Base-by-base conservation (phyloP, 2,329 filamentous ascomycete genomes). In the Didymella lethalis region DNA sequence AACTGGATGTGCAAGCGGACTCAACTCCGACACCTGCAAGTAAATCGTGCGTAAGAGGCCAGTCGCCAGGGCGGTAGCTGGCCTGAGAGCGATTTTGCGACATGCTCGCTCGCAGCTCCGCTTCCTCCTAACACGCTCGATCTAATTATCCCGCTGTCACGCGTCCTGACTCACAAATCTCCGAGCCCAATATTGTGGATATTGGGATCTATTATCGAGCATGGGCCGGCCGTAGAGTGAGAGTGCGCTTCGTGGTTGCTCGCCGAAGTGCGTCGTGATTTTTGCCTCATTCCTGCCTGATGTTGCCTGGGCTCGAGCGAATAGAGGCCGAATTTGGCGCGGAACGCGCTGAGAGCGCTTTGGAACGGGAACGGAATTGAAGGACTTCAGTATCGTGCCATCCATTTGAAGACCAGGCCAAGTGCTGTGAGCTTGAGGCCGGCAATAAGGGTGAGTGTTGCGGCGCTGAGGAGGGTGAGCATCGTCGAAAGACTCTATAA, bases 371-470 rank as follows among this genome's bases (percentile, higher is more conserved):
- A 7, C 6, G 45, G 20, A 11, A 16, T 16, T 3, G 45, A 20
- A 32, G 28, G 32, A 25, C 26, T 20, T 62, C 52, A 69, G 54
- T 72, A 72, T 8, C 62, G 55, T 4, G 63, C 57, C 57, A 71
- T 61, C 71, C 71, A 74, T 29, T 59, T 66, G 43, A 75, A 61
- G 1, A 67, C 66, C 44, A 75, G 59, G 1, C 63, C 70, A 4
- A 74, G 46, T 7, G 73, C 72, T 14, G 72, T 63, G 48, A 75
- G 68, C 53, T 75, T 75, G 16, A 75, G 54, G 20, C 66, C 65
- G 8, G 68, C 63, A 52, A 75, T 62, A 48, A 75, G 56, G 29
- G 71, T 44, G 23, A 75, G 50, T 38, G 56, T 50, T 46, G 50
- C 56, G 10, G 46, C 56, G 56, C 56, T 46, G 46, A 59, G 50